Conservation (phyloP, 2,329 filamentous ascomycete species). For the Venturia aucupariae region DNA sequence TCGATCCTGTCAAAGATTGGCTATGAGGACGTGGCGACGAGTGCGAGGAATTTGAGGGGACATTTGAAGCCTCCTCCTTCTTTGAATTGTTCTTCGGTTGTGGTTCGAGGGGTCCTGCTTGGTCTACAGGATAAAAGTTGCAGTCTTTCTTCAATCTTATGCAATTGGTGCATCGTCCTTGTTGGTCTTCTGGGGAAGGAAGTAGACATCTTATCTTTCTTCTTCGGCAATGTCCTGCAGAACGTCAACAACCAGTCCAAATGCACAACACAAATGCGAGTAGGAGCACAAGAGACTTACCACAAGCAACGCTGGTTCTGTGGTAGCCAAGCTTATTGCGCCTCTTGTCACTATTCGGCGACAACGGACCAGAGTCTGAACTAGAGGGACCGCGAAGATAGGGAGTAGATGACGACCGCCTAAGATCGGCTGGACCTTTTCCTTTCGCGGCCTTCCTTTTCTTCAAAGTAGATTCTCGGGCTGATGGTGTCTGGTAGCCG, state of each 20-base stretch:
- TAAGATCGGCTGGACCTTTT: slow-evolving; percentile 31
- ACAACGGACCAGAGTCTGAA: slow-evolving; percentile 32
- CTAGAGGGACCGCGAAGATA: slow-evolving; percentile 35
- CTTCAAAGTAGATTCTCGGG: slow-evolving; percentile 18
- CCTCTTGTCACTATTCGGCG: slow-evolving; percentile 52
- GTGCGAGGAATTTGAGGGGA: background rate
- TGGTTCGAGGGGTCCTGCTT: slow-evolving; percentile 46
- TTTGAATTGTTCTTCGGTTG: slow-evolving; percentile 24
- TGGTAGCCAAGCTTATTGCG: slow-evolving; percentile 95
- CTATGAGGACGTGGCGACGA: slow-evolving; percentile 4
- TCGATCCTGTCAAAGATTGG: background rate
- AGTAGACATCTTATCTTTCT: slow-evolving; percentile 84
- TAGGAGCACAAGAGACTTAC: slow-evolving; percentile 49
- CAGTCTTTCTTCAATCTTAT: slow-evolving; percentile 92
- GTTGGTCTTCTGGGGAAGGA: slow-evolving; percentile 59
- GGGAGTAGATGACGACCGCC: slow-evolving; percentile 38
- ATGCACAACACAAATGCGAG: slow-evolving; percentile 16
- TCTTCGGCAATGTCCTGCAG: slow-evolving; percentile 74
- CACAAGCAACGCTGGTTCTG: slow-evolving; percentile 87
- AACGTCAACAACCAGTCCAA: slow-evolving; percentile 5
- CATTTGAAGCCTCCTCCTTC: slow-evolving; percentile 18
- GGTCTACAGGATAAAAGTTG: slow-evolving; percentile 83
- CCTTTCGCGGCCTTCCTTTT: slow-evolving; percentile 31
- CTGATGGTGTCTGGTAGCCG: background rate
- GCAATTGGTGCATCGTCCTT: slow-evolving; percentile 81